Base-by-base conservation (phyloP, 768 basidiomycete genomes). In the Agaricus bisporus region DNA sequence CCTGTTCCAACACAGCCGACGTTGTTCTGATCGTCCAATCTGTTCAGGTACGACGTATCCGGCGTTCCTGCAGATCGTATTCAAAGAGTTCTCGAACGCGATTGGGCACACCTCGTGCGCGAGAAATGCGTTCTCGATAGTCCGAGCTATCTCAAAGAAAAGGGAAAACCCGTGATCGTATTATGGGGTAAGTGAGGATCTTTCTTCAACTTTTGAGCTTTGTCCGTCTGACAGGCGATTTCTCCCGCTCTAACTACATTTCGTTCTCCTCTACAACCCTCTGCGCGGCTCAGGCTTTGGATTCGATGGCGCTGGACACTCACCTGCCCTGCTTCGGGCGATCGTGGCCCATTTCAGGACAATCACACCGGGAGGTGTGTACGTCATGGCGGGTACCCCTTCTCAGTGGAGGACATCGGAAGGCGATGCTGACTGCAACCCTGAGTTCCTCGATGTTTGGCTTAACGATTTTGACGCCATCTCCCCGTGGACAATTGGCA, bases 401-500 rank as follows among this genome's bases (percentile, higher is more conserved):
- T 76, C 86, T 0, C 78, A 86, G 59, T 92, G 91, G 91, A 80
- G 90, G 20, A 83, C 84, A 0, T 77, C 82, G 6, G 72, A 73
- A 25, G 77, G 79, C 25, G 91, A 93, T 61, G 83, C 85, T 0
- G 86, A 91, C 64, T 72, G 71, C 2, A 77, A 89, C 56, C 79
- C 81, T 0, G 85, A 68, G 6, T 91, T 87, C 56, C 59, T 83
- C 11, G 70, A 80, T 46, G 74, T 89, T 9, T 91, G 86, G 83
- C 69, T 88, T 9, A 81, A 83, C n/a, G 81, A 81, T 20, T 88
- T 90, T 55, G 88, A 90, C 56, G 85, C 86, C 3, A 79, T 91
- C 52, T 86, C 83, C 18, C 91, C 91, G 6, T 92, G 90, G 90
- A 88, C 85, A 5, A 75, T 92, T 9, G 91, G 90, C 3, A 73